Evolutionary conservation across 176 grass and related monocot genomes (phyloP).

Genomic region (Poa annua): DNA sequence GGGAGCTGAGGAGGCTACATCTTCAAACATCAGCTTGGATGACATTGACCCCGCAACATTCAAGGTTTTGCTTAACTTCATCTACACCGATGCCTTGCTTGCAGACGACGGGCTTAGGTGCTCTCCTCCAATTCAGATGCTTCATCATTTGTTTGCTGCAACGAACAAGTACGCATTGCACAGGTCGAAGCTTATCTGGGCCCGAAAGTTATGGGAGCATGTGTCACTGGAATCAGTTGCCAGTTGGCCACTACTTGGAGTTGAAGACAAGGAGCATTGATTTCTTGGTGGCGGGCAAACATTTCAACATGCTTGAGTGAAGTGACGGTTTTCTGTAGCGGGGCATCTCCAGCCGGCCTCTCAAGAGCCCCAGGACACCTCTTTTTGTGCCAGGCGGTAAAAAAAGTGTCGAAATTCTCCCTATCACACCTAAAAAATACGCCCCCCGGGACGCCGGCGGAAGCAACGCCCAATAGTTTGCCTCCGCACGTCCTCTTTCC

Average conservation of each 20-base stretch:
- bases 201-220: slow-evolving; percentile 41
- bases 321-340: slow-evolving; percentile 17
- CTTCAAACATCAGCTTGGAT: slow-evolving; percentile 24
- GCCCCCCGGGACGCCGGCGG: too few species aligned
- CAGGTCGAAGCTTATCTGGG: slow-evolving; percentile 58
- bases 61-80: slow-evolving; percentile 51
- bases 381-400: too few species aligned
- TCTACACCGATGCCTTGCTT: slow-evolving; percentile 49
- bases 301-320: slow-evolving; percentile 43
- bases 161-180: slow-evolving; percentile 62
- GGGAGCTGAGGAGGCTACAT: background rate
- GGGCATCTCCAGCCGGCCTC: too few species aligned
- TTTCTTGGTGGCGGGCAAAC: slow-evolving; percentile 34
- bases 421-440: too few species aligned
- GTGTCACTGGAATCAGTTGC: slow-evolving; percentile 39
- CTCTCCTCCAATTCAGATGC: background rate
- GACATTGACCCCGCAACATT: slow-evolving; percentile 38
- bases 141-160: slow-evolving; percentile 36
- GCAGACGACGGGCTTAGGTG: background rate
- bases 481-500: too few species aligned
- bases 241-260: slow-evolving; percentile 35
- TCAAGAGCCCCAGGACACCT: too few species aligned
- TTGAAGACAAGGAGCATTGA: slow-evolving; percentile 58
- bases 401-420: too few species aligned
- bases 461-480: too few species aligned